phyloP scores from a whole-genome alignment of 2,329 filamentous ascomycete species.

The Fusarium equiseti region DNA sequence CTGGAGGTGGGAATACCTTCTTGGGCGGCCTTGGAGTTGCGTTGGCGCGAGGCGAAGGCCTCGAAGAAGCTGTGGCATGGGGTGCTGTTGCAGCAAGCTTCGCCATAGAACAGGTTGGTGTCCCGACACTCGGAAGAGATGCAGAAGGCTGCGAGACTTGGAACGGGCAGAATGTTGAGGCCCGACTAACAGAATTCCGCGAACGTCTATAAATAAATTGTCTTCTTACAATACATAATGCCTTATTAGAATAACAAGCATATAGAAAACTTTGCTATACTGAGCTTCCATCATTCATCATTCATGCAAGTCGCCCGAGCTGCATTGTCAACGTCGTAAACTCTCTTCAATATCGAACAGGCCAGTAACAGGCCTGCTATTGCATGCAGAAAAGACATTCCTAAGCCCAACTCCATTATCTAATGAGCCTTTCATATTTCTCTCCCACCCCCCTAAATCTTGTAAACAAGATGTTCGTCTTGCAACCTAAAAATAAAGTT shows the following conservation, averaged over 20 bases:
- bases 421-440: constrained; percentile 3
- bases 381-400: constrained; percentile 6
- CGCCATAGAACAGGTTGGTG: constrained; percentile 92
- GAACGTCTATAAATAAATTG: constrained; percentile 51
- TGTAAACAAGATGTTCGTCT: constrained; percentile 75
- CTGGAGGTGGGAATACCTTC: constrained; percentile 93
- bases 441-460: constrained; percentile 63
- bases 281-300: constrained; percentile 23
- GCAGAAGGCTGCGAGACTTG: constrained; percentile 66
- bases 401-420: constrained; percentile 17
- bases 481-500: constrained; percentile 60
- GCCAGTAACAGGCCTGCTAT: constrained; percentile 1
- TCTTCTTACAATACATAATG: constrained; percentile 9
- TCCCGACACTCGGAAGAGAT: constrained; percentile 70
- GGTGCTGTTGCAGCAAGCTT: constrained; percentile 89
- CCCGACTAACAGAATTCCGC: constrained; percentile 66
- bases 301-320: constrained; percentile 9
- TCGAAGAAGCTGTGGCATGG: constrained; percentile 80
- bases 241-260: constrained; percentile 22
- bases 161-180: constrained; percentile 68
- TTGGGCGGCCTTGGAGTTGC: constrained; percentile 71
- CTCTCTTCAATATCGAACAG: constrained; percentile 6
- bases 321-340: constrained; percentile 14
- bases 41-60: constrained; percentile 67
- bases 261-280: constrained; percentile 24